phyloP scores from a whole-genome alignment of 352 stramenopile genomes.

The Phytophthora podocarpi region DNA sequence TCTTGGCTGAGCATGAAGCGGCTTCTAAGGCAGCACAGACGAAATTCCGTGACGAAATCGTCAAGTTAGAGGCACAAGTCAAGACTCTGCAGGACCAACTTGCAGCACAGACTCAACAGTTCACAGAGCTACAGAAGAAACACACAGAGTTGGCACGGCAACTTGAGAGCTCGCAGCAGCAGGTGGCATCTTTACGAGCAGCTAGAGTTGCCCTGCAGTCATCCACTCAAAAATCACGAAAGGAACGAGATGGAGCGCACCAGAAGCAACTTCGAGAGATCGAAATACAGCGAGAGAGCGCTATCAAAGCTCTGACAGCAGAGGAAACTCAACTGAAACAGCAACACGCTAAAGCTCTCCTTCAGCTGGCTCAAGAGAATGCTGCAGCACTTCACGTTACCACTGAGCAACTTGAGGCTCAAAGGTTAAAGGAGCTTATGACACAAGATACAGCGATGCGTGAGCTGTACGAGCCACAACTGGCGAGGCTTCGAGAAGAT shows the following conservation, averaged over 20 bases:
- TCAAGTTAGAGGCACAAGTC: conserved; percentile 16
- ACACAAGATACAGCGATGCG: conserved; percentile 25
- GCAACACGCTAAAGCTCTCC: conserved; percentile 16
- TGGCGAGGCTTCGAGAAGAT: conserved; percentile 27
- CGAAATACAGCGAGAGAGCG: conserved; percentile 29
- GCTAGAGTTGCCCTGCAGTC: conserved; percentile 41
- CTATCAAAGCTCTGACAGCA: conserved; percentile 9
- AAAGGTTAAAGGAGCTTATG: conserved; percentile 22
- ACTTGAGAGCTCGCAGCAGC: conserved; percentile 31
- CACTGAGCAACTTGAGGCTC: conserved; percentile 18
- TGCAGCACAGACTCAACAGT: conserved; percentile 6
- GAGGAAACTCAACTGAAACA: conserved; percentile 34
- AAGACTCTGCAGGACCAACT: conserved; percentile 30
- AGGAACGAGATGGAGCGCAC: conserved; percentile 49
- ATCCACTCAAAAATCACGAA: conserved; percentile 35
- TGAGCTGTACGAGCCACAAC: conserved; percentile 33
- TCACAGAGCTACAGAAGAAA: conserved; percentile 28
- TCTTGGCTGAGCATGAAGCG: conserved; percentile 23
- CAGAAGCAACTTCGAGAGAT: conserved; percentile 47
- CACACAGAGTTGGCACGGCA: conserved; percentile 14
- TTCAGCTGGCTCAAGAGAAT: conserved; percentile 27
- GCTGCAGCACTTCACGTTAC: conserved; percentile 14
- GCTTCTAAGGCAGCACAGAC: conserved; percentile 20
- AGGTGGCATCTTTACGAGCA: conserved; percentile 28
- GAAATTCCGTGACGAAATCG: conserved; percentile 19